Evolutionary conservation across 345 rosid genomes (phyloP).

Genomic region (Lepidium didymum): DNA sequence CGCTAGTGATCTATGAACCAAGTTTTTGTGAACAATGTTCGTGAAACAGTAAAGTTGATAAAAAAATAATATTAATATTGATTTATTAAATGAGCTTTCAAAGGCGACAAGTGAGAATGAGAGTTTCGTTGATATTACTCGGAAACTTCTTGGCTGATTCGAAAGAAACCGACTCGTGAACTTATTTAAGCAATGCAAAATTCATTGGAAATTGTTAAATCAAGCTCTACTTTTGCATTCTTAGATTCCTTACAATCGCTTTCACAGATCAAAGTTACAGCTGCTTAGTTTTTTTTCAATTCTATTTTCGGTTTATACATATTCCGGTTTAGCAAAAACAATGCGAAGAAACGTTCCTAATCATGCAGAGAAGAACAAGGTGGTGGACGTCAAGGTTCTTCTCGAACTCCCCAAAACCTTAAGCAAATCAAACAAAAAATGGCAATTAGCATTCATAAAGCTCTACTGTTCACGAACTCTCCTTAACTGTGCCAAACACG

Average conservation of each 20-base stretch:
- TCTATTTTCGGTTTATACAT: background rate
- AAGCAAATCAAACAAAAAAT: conserved; percentile 32
- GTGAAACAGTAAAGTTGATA: too few species aligned
- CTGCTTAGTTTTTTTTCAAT: background rate
- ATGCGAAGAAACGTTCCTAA: conserved; percentile 10
- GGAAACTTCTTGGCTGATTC: conserved; percentile 12
- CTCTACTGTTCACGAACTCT: conserved; percentile 52
- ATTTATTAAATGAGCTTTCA: background rate
- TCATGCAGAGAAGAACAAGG: conserved; percentile 15
- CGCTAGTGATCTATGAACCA: too few species aligned
- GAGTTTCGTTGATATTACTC: background rate
- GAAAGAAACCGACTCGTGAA: background rate
- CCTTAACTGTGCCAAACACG: conserved; percentile 17
- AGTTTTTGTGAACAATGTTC: too few species aligned
- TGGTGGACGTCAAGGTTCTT: conserved; percentile 22
- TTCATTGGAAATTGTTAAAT: background rate
- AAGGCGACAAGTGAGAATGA: background rate
- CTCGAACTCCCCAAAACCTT: conserved; percentile 25
- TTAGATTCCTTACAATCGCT: conserved; percentile 1
- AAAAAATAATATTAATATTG: background rate
- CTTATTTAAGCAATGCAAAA: background rate
- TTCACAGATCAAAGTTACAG: background rate
- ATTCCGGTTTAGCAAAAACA: background rate
- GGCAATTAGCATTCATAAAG: conserved; percentile 46
- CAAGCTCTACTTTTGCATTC: background rate